Conservation (phyloP, 148 eudicot species). For the Rhododendron molle region DNA sequence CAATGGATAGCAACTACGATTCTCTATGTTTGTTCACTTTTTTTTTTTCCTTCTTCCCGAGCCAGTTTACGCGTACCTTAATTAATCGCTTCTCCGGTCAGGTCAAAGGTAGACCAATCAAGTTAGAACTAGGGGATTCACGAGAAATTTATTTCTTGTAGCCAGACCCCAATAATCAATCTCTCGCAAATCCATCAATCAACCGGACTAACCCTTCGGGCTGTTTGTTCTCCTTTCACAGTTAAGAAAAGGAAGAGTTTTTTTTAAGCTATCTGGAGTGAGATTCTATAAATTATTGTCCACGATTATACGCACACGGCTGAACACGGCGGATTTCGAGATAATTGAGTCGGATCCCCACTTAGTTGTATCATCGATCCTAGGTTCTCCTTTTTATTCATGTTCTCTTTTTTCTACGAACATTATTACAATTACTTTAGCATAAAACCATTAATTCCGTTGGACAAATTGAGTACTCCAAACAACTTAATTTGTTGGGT, state of each 20-base stretch:
- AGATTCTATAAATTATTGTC: neutral
- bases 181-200: neutral
- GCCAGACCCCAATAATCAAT: too few species aligned
- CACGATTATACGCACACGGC: neutral
- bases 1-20: neutral
- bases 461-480: neutral
- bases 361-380: neutral
- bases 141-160: too few species aligned
- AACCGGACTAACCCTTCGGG: too few species aligned
- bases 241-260: neutral
- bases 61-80: too few species aligned
- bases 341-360: neutral
- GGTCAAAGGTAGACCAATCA: neutral
- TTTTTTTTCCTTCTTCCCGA: fast-evolving
- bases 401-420: neutral
- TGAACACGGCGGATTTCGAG: neutral
- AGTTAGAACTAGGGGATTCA: neutral
- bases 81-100: too few species aligned
- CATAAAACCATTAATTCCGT: neutral
- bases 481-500: neutral
- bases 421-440: neutral
- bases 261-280: neutral
- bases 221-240: neutral
- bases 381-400: neutral
- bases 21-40: neutral